Evolutionary conservation across 371 early-diverging fungal genomes (phyloP), one percentile per base, ranked within the genome.

Genomic region (Mucor ambiguus): DNA sequence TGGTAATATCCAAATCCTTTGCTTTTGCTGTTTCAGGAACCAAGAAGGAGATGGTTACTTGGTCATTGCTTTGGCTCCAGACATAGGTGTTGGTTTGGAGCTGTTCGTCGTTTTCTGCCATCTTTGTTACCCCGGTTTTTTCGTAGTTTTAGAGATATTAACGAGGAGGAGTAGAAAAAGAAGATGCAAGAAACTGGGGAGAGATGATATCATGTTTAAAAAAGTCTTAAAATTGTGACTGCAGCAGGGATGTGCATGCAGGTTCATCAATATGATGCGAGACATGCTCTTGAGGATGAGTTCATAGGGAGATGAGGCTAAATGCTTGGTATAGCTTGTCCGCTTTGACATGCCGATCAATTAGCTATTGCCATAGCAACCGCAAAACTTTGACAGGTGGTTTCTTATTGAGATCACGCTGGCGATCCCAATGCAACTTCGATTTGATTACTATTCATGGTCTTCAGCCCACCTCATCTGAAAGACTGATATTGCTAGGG

Each of bases 21-120:
- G 77, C 58, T 57, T 73, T 76, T 58, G 72, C 71, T 32, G 69
- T 58, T 38, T 81, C 84, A 29, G 80, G 84, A 10, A 83, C 81
- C 29, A 83, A 62, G 64, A 83, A 80, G 0, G 83, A 79, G 57
- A 83, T 77, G 10, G 83, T 83, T n/a, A 83, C 72, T 59, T 83
- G 83, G 60, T 83, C 83, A 24, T 54, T 64, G 35, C 72, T 80
- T 60, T 83, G 83, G 46, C 76, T 77, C 83, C 83, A 83, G 46
- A 76, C 73, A 43, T 83, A 83, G 12, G 81, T 77, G 64, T 81
- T 81, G 9, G 75, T 75, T 60, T 82, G 80, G 44, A 78, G 80
- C 28, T 80, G 76, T 32, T 79, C 80, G 67, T 82, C 75, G 55
- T 74, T 70, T 24, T 78, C 79, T 52, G 64, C 60, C 78, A 78